Base-by-base conservation (phyloP, 495 filamentous ascomycete genomes). In the Lophiotrema nucula region DNA sequence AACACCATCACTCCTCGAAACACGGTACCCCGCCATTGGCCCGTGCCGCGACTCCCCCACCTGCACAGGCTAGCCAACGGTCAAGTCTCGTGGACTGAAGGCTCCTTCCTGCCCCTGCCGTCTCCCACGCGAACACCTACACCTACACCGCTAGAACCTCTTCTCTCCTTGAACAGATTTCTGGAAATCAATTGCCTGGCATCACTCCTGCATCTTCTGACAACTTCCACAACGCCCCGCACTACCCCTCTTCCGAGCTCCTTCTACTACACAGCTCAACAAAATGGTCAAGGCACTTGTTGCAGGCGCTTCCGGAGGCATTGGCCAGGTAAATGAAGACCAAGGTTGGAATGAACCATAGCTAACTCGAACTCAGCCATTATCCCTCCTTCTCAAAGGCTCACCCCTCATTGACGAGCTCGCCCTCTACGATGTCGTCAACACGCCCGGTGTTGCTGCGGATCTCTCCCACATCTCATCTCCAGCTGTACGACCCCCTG, bases 391-490 rank as follows among this genome's bases (percentile, higher is more conserved):
- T 67, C 77, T 96, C 65, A 98, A 97, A 82, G 80, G 84, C 55
- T 87, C 78, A 51, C 89, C 90, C 31, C 83, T 92, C 60, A 76
- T 97, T 61, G 84, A 92, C 67, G 88, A 97, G 78, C 87, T 98
- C 69, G 79, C 91, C 48, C 86, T 98, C 62, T 98, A 96, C 81
- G 93, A 97, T 92, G 90, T 97, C 58, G 93, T 97, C 73, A 96
- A 97, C 81, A 95, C 92, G 39, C 92, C 92, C 58, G 93, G 93
- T 72, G 93, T 98, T 54, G 85, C 92, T 38, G 85, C 93, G 57
- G 93, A 98, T 71, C 84, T 98, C 48, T 96, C 93, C 48, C 93
- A 98, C 77, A 97, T 98, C 77, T 96, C 93, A 39, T 88, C 90
- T 35, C 81, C 83, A 49, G 93, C 95, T 63, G 92, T 97, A 83